These are phyloP conservation scores for Thalia dealbata DNA, from an alignment of 176 grass and related monocot species.

Conservation along the genomic window DNA sequence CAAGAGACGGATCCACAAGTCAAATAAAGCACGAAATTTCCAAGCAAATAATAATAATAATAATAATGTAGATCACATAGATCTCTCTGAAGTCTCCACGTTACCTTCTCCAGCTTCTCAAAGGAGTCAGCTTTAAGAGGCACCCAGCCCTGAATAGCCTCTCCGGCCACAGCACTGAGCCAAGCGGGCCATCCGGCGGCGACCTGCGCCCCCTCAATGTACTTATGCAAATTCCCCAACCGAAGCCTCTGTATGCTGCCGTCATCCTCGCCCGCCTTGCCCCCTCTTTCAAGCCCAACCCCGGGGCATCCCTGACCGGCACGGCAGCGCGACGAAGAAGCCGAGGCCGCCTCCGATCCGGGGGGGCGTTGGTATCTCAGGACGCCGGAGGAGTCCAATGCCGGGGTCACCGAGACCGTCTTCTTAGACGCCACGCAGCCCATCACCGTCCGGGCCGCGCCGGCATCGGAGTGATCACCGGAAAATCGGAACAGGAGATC, in stretches of 20 bases:
- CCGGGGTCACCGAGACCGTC: conserved; percentile 48
- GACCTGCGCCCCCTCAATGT: conserved; percentile 84
- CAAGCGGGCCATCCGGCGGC: conserved; percentile 89
- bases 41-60: neutral
- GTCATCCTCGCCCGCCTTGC: conserved; percentile 19
- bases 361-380: conserved; percentile 14
- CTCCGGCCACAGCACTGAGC: conserved; percentile 75
- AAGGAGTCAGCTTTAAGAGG: conserved; percentile 74
- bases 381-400: conserved; percentile 38
- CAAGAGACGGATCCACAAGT: neutral
- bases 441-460: conserved; percentile 30
- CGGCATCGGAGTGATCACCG: neutral
- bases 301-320: neutral
- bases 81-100: neutral
- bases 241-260: conserved; percentile 37
- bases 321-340: conserved; percentile 14
- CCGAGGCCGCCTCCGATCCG: conserved; percentile 5
- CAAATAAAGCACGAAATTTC: neutral
- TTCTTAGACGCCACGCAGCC: conserved; percentile 89
- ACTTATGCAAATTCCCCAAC: conserved; percentile 59
- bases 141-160: conserved; percentile 96
- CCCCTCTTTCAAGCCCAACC: conserved; percentile 29
- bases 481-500: neutral
- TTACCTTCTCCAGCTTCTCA: conserved; percentile 94
- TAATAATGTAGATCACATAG: neutral